These are phyloP conservation scores for Penicillium occitanis DNA, from an alignment of 2,329 filamentous ascomycete species.

Conservation along the genomic window DNA sequence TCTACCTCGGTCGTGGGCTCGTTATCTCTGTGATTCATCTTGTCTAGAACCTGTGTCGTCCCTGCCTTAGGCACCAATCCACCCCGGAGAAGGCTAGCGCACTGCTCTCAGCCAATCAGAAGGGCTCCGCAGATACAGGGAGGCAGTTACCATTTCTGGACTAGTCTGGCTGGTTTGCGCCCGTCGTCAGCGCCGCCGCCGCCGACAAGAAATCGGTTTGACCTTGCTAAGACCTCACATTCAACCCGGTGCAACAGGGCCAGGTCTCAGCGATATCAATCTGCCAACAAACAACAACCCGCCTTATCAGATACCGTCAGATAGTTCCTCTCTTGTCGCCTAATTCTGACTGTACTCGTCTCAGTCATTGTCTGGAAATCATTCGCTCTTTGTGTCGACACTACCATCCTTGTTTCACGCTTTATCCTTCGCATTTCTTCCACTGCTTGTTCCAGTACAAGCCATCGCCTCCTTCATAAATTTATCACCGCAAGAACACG, in stretches of 20 bases:
- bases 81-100: not conserved
- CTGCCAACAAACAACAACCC: not conserved
- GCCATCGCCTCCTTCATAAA: not conserved
- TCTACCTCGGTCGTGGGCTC: not conserved
- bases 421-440: not conserved
- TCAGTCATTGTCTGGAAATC: not conserved
- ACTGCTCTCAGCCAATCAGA: not conserved
- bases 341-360: not conserved
- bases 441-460: not conserved
- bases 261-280: not conserved
- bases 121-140: not conserved
- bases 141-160: not conserved
- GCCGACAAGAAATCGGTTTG: not conserved
- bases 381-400: not conserved
- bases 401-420: conserved; percentile 12
- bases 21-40: not conserved
- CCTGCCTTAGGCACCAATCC: not conserved
- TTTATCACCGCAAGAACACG: not conserved
- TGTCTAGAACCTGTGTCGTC: not conserved
- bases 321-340: not conserved
- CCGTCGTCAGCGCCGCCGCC: not conserved
- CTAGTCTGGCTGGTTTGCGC: conserved; percentile 1
- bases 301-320: not conserved
- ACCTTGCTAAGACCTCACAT: conserved; percentile 11
- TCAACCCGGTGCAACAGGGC: not conserved